Percentiles rank a stretch among this genome's conserved stretches.
Evolutionary conservation across 345 rosid species (phyloP).

Genomic region (Linum usitatissimum): DNA sequence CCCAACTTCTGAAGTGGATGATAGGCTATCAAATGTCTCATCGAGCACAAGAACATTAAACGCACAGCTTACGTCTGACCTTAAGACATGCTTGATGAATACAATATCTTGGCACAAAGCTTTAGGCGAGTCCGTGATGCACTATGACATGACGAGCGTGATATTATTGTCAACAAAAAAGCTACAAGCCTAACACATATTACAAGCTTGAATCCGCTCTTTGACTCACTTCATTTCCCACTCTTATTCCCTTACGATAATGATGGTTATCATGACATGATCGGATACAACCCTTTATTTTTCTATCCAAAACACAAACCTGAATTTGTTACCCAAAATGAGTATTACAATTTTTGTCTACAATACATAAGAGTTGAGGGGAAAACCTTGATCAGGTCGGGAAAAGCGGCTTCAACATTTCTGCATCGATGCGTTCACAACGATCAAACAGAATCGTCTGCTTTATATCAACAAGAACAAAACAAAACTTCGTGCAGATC

Average conservation of each 20-base stretch:
- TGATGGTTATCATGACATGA: neutral
- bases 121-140: neutral
- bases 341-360: neutral
- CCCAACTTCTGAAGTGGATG: neutral
- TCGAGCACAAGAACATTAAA: neutral
- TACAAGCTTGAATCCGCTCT: neutral
- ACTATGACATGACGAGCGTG: neutral
- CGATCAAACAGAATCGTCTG: neutral
- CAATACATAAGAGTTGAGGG: neutral
- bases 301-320: neutral
- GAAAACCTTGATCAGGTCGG: neutral
- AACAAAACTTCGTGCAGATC: neutral
- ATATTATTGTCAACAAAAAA: no score
- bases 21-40: neutral
- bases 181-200: neutral
- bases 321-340: neutral
- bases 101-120: neutral
- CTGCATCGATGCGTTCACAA: neutral
- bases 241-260: neutral
- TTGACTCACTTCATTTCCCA: neutral
- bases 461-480: no score
- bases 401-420: neutral
- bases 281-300: neutral
- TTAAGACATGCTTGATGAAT: neutral
- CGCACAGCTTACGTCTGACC: neutral